Conservation (phyloP, 2,329 filamentous ascomycete genomes). For the Chaetomium olivaceum region DNA sequence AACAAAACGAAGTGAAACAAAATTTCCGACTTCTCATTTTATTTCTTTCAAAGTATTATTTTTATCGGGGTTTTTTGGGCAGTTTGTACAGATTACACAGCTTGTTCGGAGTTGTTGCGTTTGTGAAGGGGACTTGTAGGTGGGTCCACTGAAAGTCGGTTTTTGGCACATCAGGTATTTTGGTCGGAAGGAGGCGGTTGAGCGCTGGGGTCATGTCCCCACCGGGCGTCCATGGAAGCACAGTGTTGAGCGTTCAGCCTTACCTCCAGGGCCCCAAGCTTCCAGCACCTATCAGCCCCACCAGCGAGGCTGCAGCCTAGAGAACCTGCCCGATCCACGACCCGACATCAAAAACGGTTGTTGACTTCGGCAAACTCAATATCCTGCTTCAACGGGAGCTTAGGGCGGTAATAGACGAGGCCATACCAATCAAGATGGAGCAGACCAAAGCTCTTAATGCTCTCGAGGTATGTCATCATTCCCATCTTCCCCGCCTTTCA, state of each 20-base stretch:
- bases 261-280: conserved; percentile 6
- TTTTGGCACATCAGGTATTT: too few species aligned
- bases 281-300: conserved; percentile 5
- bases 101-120: too few species aligned
- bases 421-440: conserved; percentile 57
- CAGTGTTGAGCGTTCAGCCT: background rate
- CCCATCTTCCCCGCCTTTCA: background rate
- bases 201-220: background rate
- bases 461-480: conserved; percentile 52
- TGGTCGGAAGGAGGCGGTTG: too few species aligned
- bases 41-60: too few species aligned
- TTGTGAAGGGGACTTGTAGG: too few species aligned
- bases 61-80: too few species aligned
- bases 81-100: too few species aligned
- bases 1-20: too few species aligned
- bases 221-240: too few species aligned
- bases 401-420: background rate
- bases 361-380: background rate
- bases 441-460: conserved; percentile 68
- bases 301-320: conserved; percentile 21
- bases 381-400: conserved; percentile 22
- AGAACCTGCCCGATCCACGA: conserved; percentile 1
- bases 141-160: too few species aligned
- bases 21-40: too few species aligned
- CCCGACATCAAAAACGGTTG: conserved; percentile 14